Conservation (phyloP, 2,329 filamentous ascomycete genomes). For the Colletotrichum camelliae region DNA sequence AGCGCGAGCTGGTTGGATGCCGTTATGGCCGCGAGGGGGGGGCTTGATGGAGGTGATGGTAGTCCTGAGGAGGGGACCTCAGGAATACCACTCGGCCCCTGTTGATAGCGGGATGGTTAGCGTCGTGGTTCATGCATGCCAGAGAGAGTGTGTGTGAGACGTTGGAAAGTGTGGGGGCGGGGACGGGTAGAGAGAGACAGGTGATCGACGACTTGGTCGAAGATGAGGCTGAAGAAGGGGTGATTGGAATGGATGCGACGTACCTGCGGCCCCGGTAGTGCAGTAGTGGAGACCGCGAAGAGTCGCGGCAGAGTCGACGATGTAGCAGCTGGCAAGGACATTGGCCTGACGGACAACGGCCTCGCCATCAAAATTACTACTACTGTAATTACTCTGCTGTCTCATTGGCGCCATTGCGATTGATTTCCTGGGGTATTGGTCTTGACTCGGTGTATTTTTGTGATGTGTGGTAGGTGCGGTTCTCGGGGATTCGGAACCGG, state of each 20-base stretch:
- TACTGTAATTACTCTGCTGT: conserved; percentile 70
- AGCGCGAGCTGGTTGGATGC: conserved; percentile 71
- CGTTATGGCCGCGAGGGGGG: conserved; percentile 81
- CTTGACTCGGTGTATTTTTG: conserved; percentile 16
- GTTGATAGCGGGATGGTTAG: conserved; percentile 23
- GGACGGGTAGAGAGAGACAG: neutral
- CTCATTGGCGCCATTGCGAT: conserved; percentile 72
- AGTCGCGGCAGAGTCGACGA: conserved; percentile 74
- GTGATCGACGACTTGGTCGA: conserved; percentile 13
- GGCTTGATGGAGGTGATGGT: conserved; percentile 85
- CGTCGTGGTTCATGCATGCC: conserved; percentile 1
- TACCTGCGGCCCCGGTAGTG: conserved; percentile 87
- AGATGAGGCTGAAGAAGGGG: conserved; percentile 21
- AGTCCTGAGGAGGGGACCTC: conserved; percentile 86
- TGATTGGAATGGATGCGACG: conserved; percentile 29
- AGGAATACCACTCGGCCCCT: conserved; percentile 94
- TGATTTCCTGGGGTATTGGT: conserved; percentile 31
- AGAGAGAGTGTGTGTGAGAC: neutral
- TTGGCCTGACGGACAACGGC: conserved; percentile 69
- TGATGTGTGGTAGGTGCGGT: conserved; percentile 21
- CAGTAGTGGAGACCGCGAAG: conserved; percentile 92
- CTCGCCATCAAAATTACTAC: conserved; percentile 77
- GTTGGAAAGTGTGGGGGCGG: neutral
- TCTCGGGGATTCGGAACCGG: conserved; percentile 8
- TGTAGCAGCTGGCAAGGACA: conserved; percentile 91